Evolutionary conservation across 2,329 filamentous ascomycete species (phyloP), one percentile per base, ranked within the genome.

Genomic region (Neophaeococcomyces mojaviensis): DNA sequence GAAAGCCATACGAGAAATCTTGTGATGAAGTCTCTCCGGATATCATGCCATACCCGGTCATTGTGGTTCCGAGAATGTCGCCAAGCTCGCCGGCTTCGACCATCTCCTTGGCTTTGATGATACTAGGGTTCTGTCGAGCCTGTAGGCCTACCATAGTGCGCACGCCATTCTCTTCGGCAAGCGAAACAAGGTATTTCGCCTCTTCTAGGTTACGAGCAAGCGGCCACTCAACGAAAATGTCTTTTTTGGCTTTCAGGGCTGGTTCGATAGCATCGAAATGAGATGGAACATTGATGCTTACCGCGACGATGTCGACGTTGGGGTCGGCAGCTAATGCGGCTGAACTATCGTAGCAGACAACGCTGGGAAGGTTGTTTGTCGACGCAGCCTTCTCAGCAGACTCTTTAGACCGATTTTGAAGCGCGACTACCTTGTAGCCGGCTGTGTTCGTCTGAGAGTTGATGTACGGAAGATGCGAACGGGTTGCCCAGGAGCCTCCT

Each of bases 221-320:
- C 3, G 76, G 78, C 74, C 78, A 81, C 61, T 82, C 78, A 0
- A 77, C 66, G 43, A 65, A 81, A 0, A 76, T 64, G 0, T 61
- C 54, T 57, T 80, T 80, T 0, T 74, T 76, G 0, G 73, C 71
- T 7, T 64, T 60, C 1, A 79, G 52, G 16, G 69, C 71, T 0
- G 76, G 71, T 4, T 65, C 61, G 0, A 68, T 60, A 1, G 68
- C 68, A 2, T 59, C 41, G 31, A 68, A 64, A 50, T 81, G 78
- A 1, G 65, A 63, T 44, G 79, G 74, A 0, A 78, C 76, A 2
- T 74, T 67, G 0, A 75, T 78, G 33, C 60, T 65, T 49, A 71
- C 71, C 6, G 79, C 71, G 1, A 82, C 72, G 0, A 81, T 61
- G 12, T 80, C 72, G 9, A 81, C 62, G 10, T 72, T 62, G 0